phyloP scores from a whole-genome alignment of 2,329 filamentous ascomycete genomes.

The Beauveria scarabaeidicola region DNA sequence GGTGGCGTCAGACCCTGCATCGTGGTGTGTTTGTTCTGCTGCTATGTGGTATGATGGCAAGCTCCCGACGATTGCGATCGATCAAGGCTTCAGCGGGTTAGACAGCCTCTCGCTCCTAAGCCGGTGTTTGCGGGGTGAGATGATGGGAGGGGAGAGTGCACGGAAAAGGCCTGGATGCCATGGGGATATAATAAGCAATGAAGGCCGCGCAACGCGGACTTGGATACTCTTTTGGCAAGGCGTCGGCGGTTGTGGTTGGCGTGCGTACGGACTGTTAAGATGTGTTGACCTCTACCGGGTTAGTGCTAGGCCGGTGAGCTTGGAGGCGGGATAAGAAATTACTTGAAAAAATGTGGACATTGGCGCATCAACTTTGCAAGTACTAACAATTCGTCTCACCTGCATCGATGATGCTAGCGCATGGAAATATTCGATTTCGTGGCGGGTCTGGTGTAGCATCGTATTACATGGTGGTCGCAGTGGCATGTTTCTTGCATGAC shows the following conservation, averaged over 20 bases:
- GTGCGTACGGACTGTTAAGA: neutral
- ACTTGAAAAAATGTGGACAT: neutral
- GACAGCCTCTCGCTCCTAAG: neutral
- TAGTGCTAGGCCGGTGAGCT: neutral
- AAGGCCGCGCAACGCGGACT: neutral
- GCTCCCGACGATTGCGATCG: constrained; percentile 7
- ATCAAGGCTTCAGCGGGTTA: neutral
- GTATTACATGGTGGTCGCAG: constrained; percentile 1
- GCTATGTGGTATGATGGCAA: constrained; percentile 6
- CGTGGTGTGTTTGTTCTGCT: constrained; percentile 13
- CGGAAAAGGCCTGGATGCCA: neutral
- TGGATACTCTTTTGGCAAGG: neutral
- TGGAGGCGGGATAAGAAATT: neutral
- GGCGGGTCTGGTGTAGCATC: neutral
- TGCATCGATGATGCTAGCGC: neutral
- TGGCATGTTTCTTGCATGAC: neutral
- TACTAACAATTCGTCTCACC: constrained; percentile 8
- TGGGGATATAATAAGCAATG: constrained; percentile 8
- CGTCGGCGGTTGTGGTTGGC: neutral
- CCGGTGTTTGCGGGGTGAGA: neutral
- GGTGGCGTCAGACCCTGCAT: constrained; percentile 14
- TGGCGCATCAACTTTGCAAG: neutral
- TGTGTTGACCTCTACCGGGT: neutral
- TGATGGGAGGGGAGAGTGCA: neutral
- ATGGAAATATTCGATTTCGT: neutral